Base-by-base conservation (phyloP, 345 rosid genomes). In the Linum tenue region DNA sequence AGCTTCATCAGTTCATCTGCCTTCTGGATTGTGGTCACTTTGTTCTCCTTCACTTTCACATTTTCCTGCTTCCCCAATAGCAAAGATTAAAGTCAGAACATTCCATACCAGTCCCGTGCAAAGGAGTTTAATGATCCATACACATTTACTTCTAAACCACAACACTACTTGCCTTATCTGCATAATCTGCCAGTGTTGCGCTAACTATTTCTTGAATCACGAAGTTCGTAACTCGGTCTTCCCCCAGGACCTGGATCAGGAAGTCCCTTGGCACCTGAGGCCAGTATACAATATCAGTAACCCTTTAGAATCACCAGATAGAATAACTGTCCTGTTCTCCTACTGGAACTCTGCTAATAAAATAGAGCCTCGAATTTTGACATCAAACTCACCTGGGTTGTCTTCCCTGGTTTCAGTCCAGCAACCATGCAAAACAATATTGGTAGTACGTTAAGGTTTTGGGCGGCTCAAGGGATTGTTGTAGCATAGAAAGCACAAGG, bases 181-280 rank as follows among this genome's bases (percentile, higher is more conserved):
- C 77, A 63, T 79, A 86, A 77, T 84, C 85, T 1, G 86, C 82
- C 64, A 84, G 59, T n/a, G 83, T 82, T n/a, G 86, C 70, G 67
- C 75, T 80, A 36, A 86, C 85, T 67, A 84, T 82, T 76, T 86
- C 86, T 73, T 82, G 79, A 31, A 84, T 73, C 39, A 82, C 86
- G 74, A 86, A 86, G 48, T 82, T 80, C 41, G 81, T 86, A 36
- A 84, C 87, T 0, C 78, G 78, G 4, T 82, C 84, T 74, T 84
- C 76, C 7, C 89, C 87, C 8, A 86, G 80, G 31, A 71, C 64
- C 71, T 80, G 79, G 43, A 82, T 64, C 55, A 86, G 82, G 76
- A 86, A 78, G 10, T 64, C 71, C 79, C 43, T 78, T 2, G 91
- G 88, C 12, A 83, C 84, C 88, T 82, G 72, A 39, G 10, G 65